A percentile compares a stretch with the other conserved stretches of the same genome.
phyloP scores from a whole-genome alignment of 2,329 filamentous ascomycete species.

The Huntiella moniliformis region DNA sequence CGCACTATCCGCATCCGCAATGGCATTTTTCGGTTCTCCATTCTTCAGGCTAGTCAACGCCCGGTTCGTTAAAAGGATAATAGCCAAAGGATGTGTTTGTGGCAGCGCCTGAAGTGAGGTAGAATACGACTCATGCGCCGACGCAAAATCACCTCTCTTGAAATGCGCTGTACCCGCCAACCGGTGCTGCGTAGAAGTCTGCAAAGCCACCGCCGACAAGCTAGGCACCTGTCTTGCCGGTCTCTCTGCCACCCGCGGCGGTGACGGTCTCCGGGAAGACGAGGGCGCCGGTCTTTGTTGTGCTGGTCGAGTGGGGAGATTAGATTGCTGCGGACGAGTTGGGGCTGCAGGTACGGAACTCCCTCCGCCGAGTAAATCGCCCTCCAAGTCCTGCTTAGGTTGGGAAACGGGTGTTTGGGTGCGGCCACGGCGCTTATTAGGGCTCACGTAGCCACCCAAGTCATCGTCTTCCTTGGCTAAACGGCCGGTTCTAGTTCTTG shows the following conservation, averaged over 20 bases:
- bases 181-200: constrained; percentile 60
- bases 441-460: constrained; percentile 71
- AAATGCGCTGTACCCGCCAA: constrained; percentile 72
- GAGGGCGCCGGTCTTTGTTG: constrained; percentile 23
- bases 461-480: constrained; percentile 63
- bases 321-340: constrained; percentile 20
- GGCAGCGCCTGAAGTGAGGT: constrained; percentile 60
- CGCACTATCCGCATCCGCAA: constrained; percentile 67
- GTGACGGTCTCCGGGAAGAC: constrained; percentile 17
- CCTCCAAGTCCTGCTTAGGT: constrained; percentile 26
- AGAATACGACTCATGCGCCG: constrained; percentile 68
- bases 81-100: constrained; percentile 58
- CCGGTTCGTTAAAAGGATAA: constrained; percentile 81
- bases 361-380: constrained; percentile 43
- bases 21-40: constrained; percentile 73
- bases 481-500: constrained; percentile 42
- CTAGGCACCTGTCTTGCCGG: constrained; percentile 43
- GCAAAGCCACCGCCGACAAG: constrained; percentile 49
- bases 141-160: constrained; percentile 81
- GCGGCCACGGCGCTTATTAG: constrained; percentile 58
- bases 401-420: constrained; percentile 28
- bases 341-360: constrained; percentile 13
- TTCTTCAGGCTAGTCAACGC: constrained; percentile 80
- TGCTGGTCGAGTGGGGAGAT: constrained; percentile 11
- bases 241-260: constrained; percentile 22